phyloP scores from a whole-genome alignment of 2,329 filamentous ascomycete genomes.

The Fusarium dlaminii region DNA sequence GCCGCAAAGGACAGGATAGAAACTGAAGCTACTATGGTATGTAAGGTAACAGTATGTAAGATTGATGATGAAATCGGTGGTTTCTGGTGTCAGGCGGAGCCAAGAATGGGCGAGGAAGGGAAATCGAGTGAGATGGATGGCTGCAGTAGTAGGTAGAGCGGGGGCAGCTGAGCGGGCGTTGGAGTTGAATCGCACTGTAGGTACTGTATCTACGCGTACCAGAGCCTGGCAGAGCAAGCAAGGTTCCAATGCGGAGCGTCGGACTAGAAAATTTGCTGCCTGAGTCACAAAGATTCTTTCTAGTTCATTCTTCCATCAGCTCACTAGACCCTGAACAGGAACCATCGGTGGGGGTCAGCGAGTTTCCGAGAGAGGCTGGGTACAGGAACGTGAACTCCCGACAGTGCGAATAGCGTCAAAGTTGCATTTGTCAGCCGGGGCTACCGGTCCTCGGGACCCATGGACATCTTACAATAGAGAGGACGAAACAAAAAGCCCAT shows the following conservation, averaged over 20 bases:
- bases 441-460: constrained; percentile 17
- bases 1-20: constrained; percentile 15
- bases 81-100: constrained; percentile 35
- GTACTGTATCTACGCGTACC: constrained; percentile 15
- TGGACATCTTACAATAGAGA: constrained; percentile 22
- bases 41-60: constrained; percentile 28
- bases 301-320: constrained; percentile 41
- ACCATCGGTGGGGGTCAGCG: constrained; percentile 19
- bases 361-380: constrained; percentile 18
- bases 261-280: constrained; percentile 44
- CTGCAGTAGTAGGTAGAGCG: constrained; percentile 6
- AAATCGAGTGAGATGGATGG: constrained; percentile 12
- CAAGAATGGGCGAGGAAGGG: constrained; percentile 16
- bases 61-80: constrained; percentile 41
- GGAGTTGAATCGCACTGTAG: constrained; percentile 15
- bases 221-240: not conserved
- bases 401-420: constrained; percentile 33
- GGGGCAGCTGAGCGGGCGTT: constrained; percentile 21
- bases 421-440: constrained; percentile 42
- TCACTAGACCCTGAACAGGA: constrained; percentile 13
- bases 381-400: not conserved
- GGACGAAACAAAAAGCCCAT: constrained; percentile 27
- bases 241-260: constrained; percentile 11
- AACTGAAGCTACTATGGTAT: constrained; percentile 18
- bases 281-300: constrained; percentile 48